phyloP scores from a whole-genome alignment of 2,329 filamentous ascomycete genomes.

The Trichoderma pleuroti region DNA sequence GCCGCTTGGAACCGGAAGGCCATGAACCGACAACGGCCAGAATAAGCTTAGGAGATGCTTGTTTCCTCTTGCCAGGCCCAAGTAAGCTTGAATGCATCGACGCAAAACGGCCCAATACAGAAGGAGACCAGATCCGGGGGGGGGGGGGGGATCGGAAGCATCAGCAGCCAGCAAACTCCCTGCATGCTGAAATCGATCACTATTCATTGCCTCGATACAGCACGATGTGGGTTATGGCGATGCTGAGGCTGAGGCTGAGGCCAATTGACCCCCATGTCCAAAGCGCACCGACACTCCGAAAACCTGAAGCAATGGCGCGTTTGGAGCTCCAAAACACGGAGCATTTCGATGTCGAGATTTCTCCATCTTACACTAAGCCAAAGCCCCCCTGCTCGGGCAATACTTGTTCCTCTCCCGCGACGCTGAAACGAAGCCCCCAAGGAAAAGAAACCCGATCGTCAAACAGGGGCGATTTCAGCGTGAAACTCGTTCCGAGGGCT shows the following conservation, averaged over 20 bases:
- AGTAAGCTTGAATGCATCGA: background rate
- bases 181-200: background rate
- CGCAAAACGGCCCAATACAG: background rate
- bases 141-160: background rate
- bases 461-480: slow-evolving; percentile 13
- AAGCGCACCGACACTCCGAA: background rate
- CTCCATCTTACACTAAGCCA: background rate
- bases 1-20: background rate
- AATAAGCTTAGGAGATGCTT: background rate
- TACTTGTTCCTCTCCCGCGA: slow-evolving; percentile 2
- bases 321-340: background rate
- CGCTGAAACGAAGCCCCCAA: background rate
- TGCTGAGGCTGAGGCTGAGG: background rate
- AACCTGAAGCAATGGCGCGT: slow-evolving; percentile 4
- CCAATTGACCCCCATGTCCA: background rate
- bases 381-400: background rate
- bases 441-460: background rate
- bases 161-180: background rate
- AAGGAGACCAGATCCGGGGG: background rate
- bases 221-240: background rate
- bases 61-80: background rate
- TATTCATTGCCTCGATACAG: background rate
- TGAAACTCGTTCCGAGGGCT: slow-evolving; percentile 5
- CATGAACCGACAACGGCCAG: background rate
- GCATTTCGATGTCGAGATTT: background rate